Percentiles rank a stretch among this genome's conserved stretches.
Evolutionary conservation across 768 basidiomycete genomes (phyloP).

Genomic region (Paxillus involutus): DNA sequence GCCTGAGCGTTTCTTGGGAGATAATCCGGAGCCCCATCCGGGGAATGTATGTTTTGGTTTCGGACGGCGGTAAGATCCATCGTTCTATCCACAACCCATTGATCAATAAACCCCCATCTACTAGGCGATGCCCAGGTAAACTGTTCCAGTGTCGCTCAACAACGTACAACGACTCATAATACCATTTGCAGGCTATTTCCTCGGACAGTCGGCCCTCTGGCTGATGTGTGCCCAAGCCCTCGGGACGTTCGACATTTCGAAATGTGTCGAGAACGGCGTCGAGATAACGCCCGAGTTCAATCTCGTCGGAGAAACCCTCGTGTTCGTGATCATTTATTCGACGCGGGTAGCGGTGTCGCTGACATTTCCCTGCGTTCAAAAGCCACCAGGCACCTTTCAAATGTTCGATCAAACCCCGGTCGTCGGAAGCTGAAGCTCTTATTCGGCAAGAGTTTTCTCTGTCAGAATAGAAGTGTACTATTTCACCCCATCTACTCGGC

Average conservation of each 20-base stretch:
- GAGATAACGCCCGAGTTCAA: conserved; percentile 47
- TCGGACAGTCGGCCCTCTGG: conserved; percentile 28
- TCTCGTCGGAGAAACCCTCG: conserved; percentile 8
- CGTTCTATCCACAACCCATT: fast-evolving
- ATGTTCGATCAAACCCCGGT: too few species aligned
- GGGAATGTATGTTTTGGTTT: conserved; percentile 15
- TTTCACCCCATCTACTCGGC: too few species aligned
- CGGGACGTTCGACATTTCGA: conserved; percentile 44
- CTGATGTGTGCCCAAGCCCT: too few species aligned
- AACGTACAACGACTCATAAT: too few species aligned
- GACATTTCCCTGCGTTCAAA: too few species aligned
- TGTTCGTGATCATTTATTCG: conserved; percentile 5
- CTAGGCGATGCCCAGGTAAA: conserved; percentile 15
- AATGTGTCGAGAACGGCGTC: conserved; percentile 40
- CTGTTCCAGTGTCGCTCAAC: too few species aligned
- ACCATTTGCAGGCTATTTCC: conserved; percentile 21
- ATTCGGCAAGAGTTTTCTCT: too few species aligned
- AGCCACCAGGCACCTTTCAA: conserved; percentile 12
- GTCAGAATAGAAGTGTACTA: too few species aligned
- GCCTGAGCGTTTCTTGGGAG: conserved; percentile 23
- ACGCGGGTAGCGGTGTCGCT: too few species aligned
- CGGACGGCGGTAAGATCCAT: conserved; percentile 13
- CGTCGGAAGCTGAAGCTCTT: too few species aligned
- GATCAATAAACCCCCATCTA: neutral
- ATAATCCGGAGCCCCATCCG: conserved; percentile 13